Evolutionary conservation across 2,329 filamentous ascomycete species (phyloP), one percentile per base, ranked within the genome.

Genomic region (Lasiodiplodia theobromae): DNA sequence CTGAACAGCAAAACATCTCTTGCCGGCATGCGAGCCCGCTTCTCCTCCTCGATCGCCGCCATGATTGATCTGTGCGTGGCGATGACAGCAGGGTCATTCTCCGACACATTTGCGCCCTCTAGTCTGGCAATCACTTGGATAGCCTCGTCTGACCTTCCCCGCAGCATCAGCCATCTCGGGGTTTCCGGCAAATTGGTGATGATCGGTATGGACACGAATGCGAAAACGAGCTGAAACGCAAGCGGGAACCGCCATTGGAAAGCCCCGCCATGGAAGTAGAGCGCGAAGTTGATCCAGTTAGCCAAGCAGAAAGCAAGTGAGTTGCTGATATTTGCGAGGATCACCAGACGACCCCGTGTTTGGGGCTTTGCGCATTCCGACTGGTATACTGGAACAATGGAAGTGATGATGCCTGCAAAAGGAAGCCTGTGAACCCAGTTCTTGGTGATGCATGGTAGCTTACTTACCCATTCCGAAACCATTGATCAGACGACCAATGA

Each of bases 111-210:
- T 12, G 58, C 67, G 2, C 70, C 70, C 23, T 70, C 67, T n/a
- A 70, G 69, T 14, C 70, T 58, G 18, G 69, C 64, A 34, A 88
- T 73, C 21, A 87, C 83, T 0, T 78, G 77, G 4, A 77, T 80
- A 0, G 86, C 86, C 71, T 87, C 81, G 0, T 85, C 80, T 1
- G 74, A 66, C 10, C 81, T 79, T 16, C 85, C 86, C 69, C 84
- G 80, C 28, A 83, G 82, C 54, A 88, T 80, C 37, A 88, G 75
- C 84, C 85, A 88, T 28, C 86, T 80, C 4, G 86, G 86, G 0
- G 82, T 85, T 68, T 88, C 86, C 0, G 86, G 86, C 10, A 85
- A 79, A 56, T 86, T 82, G 67, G 77, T 77, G 51, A 84, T 74
- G 40, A 83, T 78, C 3, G 75, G 66, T 6, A 83, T 75, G 64